Percentiles rank a stretch among this genome's conserved stretches.
Conservation (phyloP, 169 alveolate genomes). For the Babesia bovis region DNA sequence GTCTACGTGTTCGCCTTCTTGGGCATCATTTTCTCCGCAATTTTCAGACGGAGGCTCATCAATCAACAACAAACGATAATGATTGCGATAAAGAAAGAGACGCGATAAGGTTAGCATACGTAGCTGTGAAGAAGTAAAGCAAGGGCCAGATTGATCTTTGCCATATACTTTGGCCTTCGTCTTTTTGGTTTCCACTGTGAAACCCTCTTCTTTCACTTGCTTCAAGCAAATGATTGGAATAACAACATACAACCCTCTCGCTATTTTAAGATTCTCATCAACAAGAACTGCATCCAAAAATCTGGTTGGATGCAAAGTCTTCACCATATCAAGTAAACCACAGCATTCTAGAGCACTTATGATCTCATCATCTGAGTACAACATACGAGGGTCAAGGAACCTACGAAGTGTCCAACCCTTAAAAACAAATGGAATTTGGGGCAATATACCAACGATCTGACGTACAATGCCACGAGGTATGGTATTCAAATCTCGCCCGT, state of each 20-base stretch:
- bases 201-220: background rate
- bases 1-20: background rate
- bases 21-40: background rate
- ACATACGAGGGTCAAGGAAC: slow-evolving; percentile 63
- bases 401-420: slow-evolving; percentile 65
- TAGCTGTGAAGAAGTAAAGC: slow-evolving; percentile 38
- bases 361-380: slow-evolving; percentile 46
- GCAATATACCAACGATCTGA: slow-evolving; percentile 53
- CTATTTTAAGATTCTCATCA: slow-evolving; percentile 1
- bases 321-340: slow-evolving; percentile 48
- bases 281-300: slow-evolving; percentile 38
- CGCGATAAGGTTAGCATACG: slow-evolving; percentile 77
- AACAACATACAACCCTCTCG: slow-evolving; percentile 11
- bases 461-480: slow-evolving; percentile 39
- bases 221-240: background rate
- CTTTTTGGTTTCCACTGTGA: background rate
- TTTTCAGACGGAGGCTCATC: slow-evolving; percentile 83
- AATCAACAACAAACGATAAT: slow-evolving; percentile 72
- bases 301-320: slow-evolving; percentile 23
- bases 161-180: background rate
- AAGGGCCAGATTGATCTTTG: background rate
- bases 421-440: slow-evolving; percentile 60
- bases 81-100: slow-evolving; percentile 69
- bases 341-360: slow-evolving; percentile 41
- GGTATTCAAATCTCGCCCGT: slow-evolving; percentile 52